Base-by-base conservation (phyloP, 1,284 basidiomycete species). In the Fomitopsis betulina region DNA sequence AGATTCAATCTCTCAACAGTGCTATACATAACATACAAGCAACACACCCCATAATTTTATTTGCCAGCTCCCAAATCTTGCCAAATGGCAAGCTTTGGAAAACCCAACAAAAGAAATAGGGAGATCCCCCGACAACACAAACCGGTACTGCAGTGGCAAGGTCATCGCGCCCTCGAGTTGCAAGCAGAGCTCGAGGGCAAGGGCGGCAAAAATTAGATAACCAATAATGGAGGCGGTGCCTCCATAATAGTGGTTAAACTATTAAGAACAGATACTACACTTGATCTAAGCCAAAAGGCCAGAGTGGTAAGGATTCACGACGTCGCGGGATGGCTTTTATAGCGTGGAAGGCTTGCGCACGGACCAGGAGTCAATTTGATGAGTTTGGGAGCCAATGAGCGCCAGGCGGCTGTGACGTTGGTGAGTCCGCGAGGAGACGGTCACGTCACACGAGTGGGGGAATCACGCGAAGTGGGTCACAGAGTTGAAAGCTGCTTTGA, bases 221-320 rank as follows among this genome's bases (percentile, higher is more conserved):
- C 72, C 73, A 74, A 70, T 59, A 71, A 73, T 72, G 70, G 63
- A 65, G 70, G 72, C 72, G 68, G 71, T 74, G 72, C 71, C 73
- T 66, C 65, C 72, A 74, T 83, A 83, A 83, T 83, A 84, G 82
- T 81, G 81, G 80, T 84, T 84, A 84, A 84, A 83, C 82, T 84
- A 83, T 85, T 85, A 87, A 88, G 86, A 88, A 89, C 86, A 89
- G 86, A 88, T 90, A 91, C 90, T 91, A 92, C 89, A 91, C 89
- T 91, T 92, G 89, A 89, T 91, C 90, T 89, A 93, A 91, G 87
- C 89, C 89, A 89, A 90, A 89, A 87, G 90, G 89, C 86, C 90
- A 91, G 85, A 91, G 87, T 87, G 86, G 85, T 87, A 77, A 58
- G 50, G 54, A 59, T 47, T 35, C 49, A 51, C n/a, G 7, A 35